Evolutionary conservation across 805 yeast species (phyloP).

Genomic region (Ogataea sp.): DNA sequence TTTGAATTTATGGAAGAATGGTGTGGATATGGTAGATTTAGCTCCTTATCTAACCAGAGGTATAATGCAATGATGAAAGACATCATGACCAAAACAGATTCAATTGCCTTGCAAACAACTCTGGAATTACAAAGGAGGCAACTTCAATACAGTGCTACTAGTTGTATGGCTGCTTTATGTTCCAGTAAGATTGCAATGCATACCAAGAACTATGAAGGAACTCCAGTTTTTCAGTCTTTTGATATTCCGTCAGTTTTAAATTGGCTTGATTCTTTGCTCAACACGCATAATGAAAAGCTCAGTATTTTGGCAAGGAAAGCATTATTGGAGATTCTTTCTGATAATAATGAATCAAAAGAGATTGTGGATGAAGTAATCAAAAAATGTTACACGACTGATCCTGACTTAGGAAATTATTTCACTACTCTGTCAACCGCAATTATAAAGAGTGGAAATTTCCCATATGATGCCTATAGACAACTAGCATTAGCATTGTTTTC

Average conservation of each 20-base stretch:
- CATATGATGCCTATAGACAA: conserved; percentile 53
- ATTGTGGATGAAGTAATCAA: conserved; percentile 51
- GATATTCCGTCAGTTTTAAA: conserved; percentile 58
- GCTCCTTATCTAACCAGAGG: conserved; percentile 53
- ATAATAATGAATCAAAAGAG: conserved; percentile 48
- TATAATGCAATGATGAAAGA: conserved; percentile 48
- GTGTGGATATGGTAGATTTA: conserved; percentile 83
- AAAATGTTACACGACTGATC: conserved; percentile 59
- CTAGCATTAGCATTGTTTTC: conserved; percentile 73
- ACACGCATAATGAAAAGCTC: conserved; percentile 47
- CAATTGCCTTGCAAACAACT: conserved; percentile 55
- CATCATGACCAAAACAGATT: conserved; percentile 26
- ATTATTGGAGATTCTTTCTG: conserved; percentile 52
- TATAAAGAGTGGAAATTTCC: conserved; percentile 37
- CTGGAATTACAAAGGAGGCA: conserved; percentile 73
- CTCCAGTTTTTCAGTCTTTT: conserved; percentile 37
- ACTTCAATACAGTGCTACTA: conserved; percentile 61
- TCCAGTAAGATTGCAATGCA: conserved; percentile 57
- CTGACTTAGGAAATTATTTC: conserved; percentile 62
- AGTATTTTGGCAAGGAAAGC: conserved; percentile 65
- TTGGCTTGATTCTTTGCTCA: conserved; percentile 76
- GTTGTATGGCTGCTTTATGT: conserved; percentile 79
- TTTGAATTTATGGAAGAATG: conserved; percentile 82
- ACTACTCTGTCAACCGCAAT: conserved; percentile 61
- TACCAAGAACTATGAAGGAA: conserved; percentile 3